Conservation (phyloP, 1,139 yeast species). For the Debaryomyces udenii region DNA sequence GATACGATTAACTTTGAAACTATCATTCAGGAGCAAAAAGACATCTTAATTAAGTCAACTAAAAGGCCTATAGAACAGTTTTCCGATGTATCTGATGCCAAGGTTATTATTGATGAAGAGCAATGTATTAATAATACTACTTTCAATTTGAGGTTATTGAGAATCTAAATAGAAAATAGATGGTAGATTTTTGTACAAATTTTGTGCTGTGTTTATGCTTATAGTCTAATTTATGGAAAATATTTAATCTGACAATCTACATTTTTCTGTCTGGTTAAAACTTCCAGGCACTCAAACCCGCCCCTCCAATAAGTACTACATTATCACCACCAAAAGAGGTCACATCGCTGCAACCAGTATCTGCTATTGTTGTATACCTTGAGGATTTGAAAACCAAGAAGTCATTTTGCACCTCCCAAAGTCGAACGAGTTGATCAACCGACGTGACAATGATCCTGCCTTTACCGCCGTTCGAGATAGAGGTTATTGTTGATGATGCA, state of each 20-base stretch:
- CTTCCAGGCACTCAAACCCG: constrained; percentile 65
- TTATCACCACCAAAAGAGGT: constrained; percentile 25
- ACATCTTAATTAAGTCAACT: constrained; percentile 74
- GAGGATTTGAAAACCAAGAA: constrained; percentile 43
- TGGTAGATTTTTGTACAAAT: constrained; percentile 9
- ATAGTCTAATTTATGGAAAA: too few relatives aligned
- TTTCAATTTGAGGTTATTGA: constrained; percentile 78
- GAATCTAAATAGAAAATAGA: constrained; percentile 36
- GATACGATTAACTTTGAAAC: constrained; percentile 71
- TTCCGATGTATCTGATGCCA: constrained; percentile 38
- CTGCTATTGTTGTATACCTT: constrained; percentile 81
- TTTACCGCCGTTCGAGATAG: constrained; percentile 41
- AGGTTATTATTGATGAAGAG: constrained; percentile 83
- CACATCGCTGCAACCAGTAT: constrained; percentile 73
- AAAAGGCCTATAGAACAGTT: constrained; percentile 58
- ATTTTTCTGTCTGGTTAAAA: constrained; percentile 3
- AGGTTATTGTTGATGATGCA: constrained; percentile 86
- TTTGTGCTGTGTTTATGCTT: constrained; percentile 1
- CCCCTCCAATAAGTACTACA: constrained; percentile 64
- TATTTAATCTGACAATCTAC: constrained; percentile 1
- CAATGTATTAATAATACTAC: constrained; percentile 85
- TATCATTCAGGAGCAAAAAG: constrained; percentile 67
- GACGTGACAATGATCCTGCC: constrained; percentile 51
- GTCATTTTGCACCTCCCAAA: constrained; percentile 52
- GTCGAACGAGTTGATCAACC: constrained; percentile 76